These are phyloP conservation scores for Synchytrium microbalum DNA, from an alignment of 371 early-diverging fungal genomes.

Conservation along the genomic window DNA sequence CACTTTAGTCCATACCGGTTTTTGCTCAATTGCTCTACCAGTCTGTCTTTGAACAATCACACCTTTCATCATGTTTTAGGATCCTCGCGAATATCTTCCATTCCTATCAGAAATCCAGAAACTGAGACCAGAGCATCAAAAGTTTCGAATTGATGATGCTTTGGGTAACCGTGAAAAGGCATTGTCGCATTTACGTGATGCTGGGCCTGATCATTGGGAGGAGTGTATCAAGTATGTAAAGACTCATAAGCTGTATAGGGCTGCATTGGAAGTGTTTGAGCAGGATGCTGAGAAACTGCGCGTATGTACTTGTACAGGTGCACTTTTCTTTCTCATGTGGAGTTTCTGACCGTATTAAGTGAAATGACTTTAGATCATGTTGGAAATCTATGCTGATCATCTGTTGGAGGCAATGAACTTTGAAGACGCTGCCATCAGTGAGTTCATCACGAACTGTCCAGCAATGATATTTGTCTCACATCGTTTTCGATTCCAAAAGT, in stretches of 20 bases:
- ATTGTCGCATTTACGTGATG: constrained; percentile 51
- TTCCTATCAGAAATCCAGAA: constrained; percentile 76
- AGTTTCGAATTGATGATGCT: constrained; percentile 82
- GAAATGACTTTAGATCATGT: constrained; percentile 26
- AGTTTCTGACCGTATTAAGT: constrained; percentile 2
- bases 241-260: constrained; percentile 54
- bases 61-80: constrained; percentile 27
- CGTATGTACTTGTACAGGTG: background rate
- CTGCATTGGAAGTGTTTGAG: constrained; percentile 53
- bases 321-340: constrained; percentile 4
- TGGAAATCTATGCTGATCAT: constrained; percentile 58
- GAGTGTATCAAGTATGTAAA: constrained; percentile 58
- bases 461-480: background rate
- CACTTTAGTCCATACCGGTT: background rate
- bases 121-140: constrained; percentile 63
- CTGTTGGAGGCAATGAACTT: constrained; percentile 46
- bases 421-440: constrained; percentile 57
- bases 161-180: constrained; percentile 65
- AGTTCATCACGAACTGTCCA: constrained; percentile 3
- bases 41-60: too few relatives aligned
- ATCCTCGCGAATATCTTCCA: constrained; percentile 91
- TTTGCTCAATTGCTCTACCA: too few relatives aligned
- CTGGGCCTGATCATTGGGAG: constrained; percentile 53
- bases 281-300: constrained; percentile 35
- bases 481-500: constrained; percentile 20